Percentiles rank a stretch among this genome's conserved stretches.
Conservation (phyloP, 345 rosid species). For the Eucalyptus polyanthemos region DNA sequence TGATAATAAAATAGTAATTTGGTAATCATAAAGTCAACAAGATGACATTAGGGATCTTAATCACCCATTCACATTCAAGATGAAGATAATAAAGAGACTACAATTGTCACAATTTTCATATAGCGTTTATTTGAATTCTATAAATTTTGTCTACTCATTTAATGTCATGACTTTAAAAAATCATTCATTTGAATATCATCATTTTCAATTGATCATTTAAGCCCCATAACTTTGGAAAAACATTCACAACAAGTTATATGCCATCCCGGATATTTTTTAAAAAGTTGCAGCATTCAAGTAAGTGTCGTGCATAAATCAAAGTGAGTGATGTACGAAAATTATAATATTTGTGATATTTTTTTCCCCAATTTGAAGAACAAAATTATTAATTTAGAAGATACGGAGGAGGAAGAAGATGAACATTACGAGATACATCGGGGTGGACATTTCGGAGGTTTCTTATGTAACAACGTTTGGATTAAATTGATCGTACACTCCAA, state of each 20-base stretch:
- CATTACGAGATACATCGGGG: background rate
- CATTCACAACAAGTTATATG: background rate
- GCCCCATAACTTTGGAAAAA: background rate
- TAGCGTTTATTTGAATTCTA: no score
- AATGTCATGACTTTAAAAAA: background rate
- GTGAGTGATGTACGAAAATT: background rate
- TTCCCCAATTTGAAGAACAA: background rate
- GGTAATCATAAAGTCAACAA: background rate
- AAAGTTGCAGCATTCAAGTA: background rate
- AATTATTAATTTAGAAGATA: background rate
- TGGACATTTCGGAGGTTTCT: no score
- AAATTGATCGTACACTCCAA: background rate
- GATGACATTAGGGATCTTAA: background rate
- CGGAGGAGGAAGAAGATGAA: background rate
- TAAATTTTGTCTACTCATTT: no score
- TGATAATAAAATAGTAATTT: background rate
- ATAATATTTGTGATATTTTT: background rate
- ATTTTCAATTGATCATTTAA: background rate
- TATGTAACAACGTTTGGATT: no score
- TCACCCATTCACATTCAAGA: background rate
- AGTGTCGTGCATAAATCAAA: background rate
- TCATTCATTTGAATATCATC: background rate
- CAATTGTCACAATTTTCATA: no score
- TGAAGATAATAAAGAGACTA: background rate
- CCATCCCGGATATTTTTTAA: fast-evolving